Evolutionary conservation across 2,329 filamentous ascomycete genomes (phyloP), one percentile per base, ranked within the genome.

Genomic region (Hypoxylon sp.): DNA sequence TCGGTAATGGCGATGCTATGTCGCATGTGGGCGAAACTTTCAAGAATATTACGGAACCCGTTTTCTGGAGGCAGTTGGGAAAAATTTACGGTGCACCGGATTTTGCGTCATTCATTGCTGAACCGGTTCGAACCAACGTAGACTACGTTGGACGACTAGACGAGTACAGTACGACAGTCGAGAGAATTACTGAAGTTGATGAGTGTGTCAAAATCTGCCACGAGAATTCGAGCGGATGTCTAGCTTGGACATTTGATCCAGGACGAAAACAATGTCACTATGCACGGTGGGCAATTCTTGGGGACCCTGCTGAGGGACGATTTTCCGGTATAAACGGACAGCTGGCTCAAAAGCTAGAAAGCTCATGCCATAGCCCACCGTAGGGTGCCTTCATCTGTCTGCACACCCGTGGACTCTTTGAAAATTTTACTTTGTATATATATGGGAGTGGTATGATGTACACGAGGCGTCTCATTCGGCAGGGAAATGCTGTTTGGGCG

Each of bases 141-240:
- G 85, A 88, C 71, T 83, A 84, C 71, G 85, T 88, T 14, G 86
- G 86, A n/a, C 80, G 80, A 53, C 78, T 79, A 22, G 84, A 84
- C 69, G 83, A 85, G 67, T 73, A 75, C 61, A 80, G 79, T 51
- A 81, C 77, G 61, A 80, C 79, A 19, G 78, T 81, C 68, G 72
- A 75, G 11, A 74, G 78, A 39, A 77, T 84, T 10, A 72, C 73
- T 37, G 80, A 78, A 50, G 79, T 81, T 5, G 81, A 83, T 31
- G 79, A 79, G 37, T 87, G 86, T 71, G 70, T 81, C 65, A 74
- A 75, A 14, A 79, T 82, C 42, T 87, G 86, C 77, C 73, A 79
- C 24, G 72, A 76, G 33, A 77, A 79, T 39, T 71, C 75, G n/a
- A 74, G 72, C 29, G 75, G 75, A 65, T 88, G 86, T 67, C 75